Base-by-base conservation (phyloP, 2,329 filamentous ascomycete genomes). In the Ceratocystis huliohia region DNA sequence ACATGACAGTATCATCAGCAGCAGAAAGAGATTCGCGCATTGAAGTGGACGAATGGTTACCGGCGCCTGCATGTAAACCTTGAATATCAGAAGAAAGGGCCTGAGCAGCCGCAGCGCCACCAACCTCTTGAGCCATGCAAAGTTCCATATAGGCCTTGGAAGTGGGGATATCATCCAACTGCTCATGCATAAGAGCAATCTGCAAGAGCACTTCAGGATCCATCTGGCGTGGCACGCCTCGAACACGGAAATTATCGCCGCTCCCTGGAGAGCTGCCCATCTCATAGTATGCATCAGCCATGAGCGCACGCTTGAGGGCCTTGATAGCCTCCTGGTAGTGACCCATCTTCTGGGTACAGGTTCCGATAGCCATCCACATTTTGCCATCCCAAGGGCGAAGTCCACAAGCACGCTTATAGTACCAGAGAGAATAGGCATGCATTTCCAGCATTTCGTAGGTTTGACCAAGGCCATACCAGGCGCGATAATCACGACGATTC, bases 371-470 rank as follows among this genome's bases (percentile, higher is more conserved):
- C 79, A 94, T 88, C 94, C 94, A 99, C 89, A 99, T 96, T 76
- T 97, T 97, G 0, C 92, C 90, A 71, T 99, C 94, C 81, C 93
- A 96, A 0, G 93, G 91, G n/a, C 92, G 85, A 1, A 99, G 80
- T 0, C 91, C 90, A 0, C 93, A 93, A 0, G 94, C 94, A 66
- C 94, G 91, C 73, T 97, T 95, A 78, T 96, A 96, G 76, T 99
- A 99, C 83, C 94, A 97, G 0, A 99, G 78, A 0, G 93, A 92
- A 74, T 99, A 99, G 56, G 92, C 91, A 73, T 96, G 90, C 91
- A 96, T 96, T 76, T 99, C 94, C 7, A 99, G 83, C 71, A 99
- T 89, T 75, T 99, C 94, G 73, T 99, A 99, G 1, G 94, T 95
- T 74, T 97, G 93, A 0, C 94, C 94, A 0, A 99, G 81, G 44